Base-by-base conservation (phyloP, 768 basidiomycete species). In the Podaxis sp. region DNA sequence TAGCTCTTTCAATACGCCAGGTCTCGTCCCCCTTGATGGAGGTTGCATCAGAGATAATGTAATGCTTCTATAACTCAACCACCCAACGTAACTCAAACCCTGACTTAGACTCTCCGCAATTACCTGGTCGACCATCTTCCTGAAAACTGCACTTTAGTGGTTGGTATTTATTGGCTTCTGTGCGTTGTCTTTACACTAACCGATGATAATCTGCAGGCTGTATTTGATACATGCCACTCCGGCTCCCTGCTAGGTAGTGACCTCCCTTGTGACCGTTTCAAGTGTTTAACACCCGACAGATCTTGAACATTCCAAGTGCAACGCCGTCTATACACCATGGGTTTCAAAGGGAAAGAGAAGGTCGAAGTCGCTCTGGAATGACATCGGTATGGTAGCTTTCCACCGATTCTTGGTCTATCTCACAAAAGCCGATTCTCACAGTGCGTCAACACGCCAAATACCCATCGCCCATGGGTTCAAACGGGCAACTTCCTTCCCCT, bases 281-380 rank as follows among this genome's bases (percentile, higher is more conserved):
- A 9, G 26, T 9, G 55, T 8, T 55, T 62, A n/a, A 46, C n/a
- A 13, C 44, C 26, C 48, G 33, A 1, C 51, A 79, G 81, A 82
- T 61, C 70, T 83, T 2, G 71, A 77, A 12, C 80, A 83, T 63
- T 73, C 73, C 52, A 72, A 75, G 0, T 83, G 80, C 59, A 81
- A 83, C 62, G 71, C 77, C 17, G 76, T 80, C 2, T 82, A 76
- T 51, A 78, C 80, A 0, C 82, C 82, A 0, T 83, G 80, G 80
- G 63, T 77, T 2, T 80, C 77, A 40, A 81, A 81, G 64, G 80
- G 79, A 13, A 71, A 66, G 33, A 67, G 81, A 5, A 68, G 71
- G 39, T 77, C 77, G 36, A 69, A 75, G 46, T 69, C 74, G 5
- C 64, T 64, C 40, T 72, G 73, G 74, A 78, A 76, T 42, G 56